Evolutionary conservation across 176 grass and related monocot genomes (phyloP), one percentile per base, ranked within the genome.

Genomic region (Coix lacrymajobi): DNA sequence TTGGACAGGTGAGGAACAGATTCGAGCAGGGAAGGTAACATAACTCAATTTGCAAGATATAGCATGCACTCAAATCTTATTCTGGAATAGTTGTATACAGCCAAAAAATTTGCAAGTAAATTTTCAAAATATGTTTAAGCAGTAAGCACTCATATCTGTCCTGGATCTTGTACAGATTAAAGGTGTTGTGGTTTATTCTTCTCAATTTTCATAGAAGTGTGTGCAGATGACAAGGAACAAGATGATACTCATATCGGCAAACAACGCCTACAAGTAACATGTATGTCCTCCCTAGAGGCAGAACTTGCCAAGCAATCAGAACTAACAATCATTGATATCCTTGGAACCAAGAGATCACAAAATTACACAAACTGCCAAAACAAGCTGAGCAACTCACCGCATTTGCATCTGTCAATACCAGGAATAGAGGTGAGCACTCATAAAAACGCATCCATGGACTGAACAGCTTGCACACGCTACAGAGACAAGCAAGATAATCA

Each of bases 361-460:
- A 37, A 28, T 25, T 19, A 71, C 9, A 70, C 14, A 15, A 30
- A 81, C 80, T 1, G 17, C 6, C 52, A 86, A 51, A 68, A 43
- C 12, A 11, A 79, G 33, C 19, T 60, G 7, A 40, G 16, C 31
- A 33, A 62, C 81, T 54, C 92, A 98, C 92, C 20, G 91, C 85
- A 85, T 88, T 95, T 48, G 95, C 92, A 37, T 95, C 92, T 70
- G 56, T 98, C 95, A 73, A 94, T 93, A 49, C 86, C 92, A 83
- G 90, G 92, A 68, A 98, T 91, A 45, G 95, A 88, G 58, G 95
- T 94, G 77, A 97, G 65, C 19, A 93, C 92, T 48, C 37, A 37
- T 22, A 98, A 51, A 79, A 92, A 92, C 44, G 83, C 49, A 86
- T 95, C 92, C 72, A 90, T 89, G 78, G 72, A 91, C 79, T 93